Percentiles rank a stretch among this genome's conserved stretches.
These are phyloP conservation scores for Sporothrix sp. DNA, from an alignment of 2,329 filamentous ascomycete species.

Conservation along the genomic window DNA sequence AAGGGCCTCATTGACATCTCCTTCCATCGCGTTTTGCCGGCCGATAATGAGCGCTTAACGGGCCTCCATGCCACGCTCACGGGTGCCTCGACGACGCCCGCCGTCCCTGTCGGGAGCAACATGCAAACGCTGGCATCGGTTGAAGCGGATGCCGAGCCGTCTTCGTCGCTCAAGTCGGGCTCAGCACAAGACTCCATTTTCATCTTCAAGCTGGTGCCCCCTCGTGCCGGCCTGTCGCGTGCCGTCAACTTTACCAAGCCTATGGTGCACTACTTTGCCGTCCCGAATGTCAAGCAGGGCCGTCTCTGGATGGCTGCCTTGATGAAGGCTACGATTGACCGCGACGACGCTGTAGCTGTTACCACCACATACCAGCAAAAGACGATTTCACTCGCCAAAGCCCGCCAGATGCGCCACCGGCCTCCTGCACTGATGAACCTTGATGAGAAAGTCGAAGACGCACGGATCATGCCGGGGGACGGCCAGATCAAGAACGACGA, in stretches of 20 bases:
- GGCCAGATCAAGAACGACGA: slow-evolving; percentile 19
- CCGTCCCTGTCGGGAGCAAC: slow-evolving; percentile 39
- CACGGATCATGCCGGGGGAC: slow-evolving; percentile 2
- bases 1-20: slow-evolving; percentile 96
- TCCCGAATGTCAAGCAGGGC: slow-evolving; percentile 79
- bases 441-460: slow-evolving; percentile 35
- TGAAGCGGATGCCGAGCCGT: slow-evolving; percentile 39
- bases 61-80: slow-evolving; percentile 87
- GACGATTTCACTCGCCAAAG: slow-evolving; percentile 87
- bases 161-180: slow-evolving; percentile 16
- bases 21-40: slow-evolving; percentile 90
- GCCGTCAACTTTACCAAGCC: slow-evolving; percentile 97
- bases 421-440: slow-evolving; percentile 79
- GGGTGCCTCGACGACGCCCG: slow-evolving; percentile 63
- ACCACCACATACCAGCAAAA: slow-evolving; percentile 94
- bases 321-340: slow-evolving; percentile 98
- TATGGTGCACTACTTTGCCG: slow-evolving; percentile 94
- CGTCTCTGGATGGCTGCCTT: slow-evolving; percentile 96
- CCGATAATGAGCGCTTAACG: slow-evolving; percentile 82
- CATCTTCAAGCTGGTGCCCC: slow-evolving; percentile 96
- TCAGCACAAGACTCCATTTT: slow-evolving; percentile 57
- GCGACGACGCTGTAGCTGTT: slow-evolving; percentile 68
- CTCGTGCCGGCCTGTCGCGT: slow-evolving; percentile 73
- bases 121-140: slow-evolving; percentile 35
- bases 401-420: slow-evolving; percentile 75